A percentile compares a stretch with the other conserved stretches of the same genome.
phyloP scores from a whole-genome alignment of 2,329 filamentous ascomycete genomes.

The Nemania abortiva region DNA sequence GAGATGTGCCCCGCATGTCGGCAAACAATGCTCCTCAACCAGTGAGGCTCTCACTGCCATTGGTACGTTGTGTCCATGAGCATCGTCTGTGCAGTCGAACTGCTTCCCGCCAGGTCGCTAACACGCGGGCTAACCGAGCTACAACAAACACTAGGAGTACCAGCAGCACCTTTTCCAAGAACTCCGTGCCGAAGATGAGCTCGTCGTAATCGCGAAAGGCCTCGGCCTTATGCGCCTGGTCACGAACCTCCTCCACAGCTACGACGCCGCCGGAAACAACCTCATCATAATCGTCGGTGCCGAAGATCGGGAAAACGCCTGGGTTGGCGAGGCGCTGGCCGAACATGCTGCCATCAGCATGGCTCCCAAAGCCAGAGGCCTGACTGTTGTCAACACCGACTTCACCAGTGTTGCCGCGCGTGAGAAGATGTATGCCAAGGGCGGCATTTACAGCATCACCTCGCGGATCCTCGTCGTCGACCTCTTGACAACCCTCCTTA shows the following conservation, averaged over 20 bases:
- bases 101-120: background rate
- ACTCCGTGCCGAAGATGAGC: conserved; percentile 89
- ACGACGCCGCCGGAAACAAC: conserved; percentile 95
- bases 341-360: conserved; percentile 94
- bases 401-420: conserved; percentile 86
- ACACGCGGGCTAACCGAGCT: conserved; percentile 1
- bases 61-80: conserved; percentile 60
- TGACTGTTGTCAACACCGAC: conserved; percentile 95
- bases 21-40: conserved; percentile 69
- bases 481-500: conserved; percentile 83
- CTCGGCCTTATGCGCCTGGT: conserved; percentile 91
- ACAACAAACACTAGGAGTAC: conserved; percentile 71
- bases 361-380: conserved; percentile 82
- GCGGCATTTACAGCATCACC: conserved; percentile 95
- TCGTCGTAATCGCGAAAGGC: conserved; percentile 90
- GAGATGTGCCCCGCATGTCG: conserved; percentile 61
- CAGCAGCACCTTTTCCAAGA: conserved; percentile 96
- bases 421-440: conserved; percentile 90
- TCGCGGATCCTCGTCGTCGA: conserved; percentile 96
- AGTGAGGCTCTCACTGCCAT: conserved; percentile 84
- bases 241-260: conserved; percentile 96
- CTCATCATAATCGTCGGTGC: conserved; percentile 90
- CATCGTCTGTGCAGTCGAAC: background rate
- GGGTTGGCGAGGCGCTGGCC: conserved; percentile 95
- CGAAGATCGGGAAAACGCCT: conserved; percentile 92